Conservation (phyloP, 1,139 yeast genomes). For the Kodamaea fungicola region DNA sequence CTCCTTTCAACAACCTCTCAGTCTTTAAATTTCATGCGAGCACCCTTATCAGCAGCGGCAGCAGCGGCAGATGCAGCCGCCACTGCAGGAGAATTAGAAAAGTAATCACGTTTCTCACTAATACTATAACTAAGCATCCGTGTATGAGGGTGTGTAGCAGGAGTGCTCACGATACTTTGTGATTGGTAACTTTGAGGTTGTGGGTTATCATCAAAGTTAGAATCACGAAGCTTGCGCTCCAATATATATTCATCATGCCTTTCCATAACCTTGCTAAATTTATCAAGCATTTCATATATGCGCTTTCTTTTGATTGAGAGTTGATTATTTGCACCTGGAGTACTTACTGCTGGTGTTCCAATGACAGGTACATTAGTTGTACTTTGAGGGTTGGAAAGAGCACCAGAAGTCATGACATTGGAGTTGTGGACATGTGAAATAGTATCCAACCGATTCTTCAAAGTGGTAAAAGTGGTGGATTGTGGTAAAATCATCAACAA, state of each 20-base stretch:
- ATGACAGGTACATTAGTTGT: conserved; percentile 17
- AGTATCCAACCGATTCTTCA: conserved; percentile 71
- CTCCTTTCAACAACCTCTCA: not conserved
- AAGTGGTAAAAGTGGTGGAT: conserved; percentile 81
- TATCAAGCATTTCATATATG: conserved; percentile 54
- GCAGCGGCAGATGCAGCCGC: conserved; percentile 9
- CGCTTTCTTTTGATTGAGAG: conserved; percentile 42
- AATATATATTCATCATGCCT: conserved; percentile 37
- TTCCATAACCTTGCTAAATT: conserved; percentile 59
- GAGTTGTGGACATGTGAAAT: conserved; percentile 24
- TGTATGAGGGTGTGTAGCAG: conserved; percentile 1
- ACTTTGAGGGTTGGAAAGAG: conserved; percentile 9
- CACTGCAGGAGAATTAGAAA: conserved; percentile 10
- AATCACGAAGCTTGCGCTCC: conserved; percentile 10
- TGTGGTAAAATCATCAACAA: conserved; percentile 93
- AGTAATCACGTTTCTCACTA: conserved; percentile 15
- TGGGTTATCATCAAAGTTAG: conserved; percentile 2
- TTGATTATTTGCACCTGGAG: conserved; percentile 21
- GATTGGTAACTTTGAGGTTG: conserved; percentile 2
- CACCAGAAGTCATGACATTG: conserved; percentile 11
- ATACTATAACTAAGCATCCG: conserved; percentile 11
- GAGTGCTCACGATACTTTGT: conserved; percentile 2
- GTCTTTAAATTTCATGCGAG: not conserved
- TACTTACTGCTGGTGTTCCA: conserved; percentile 6
- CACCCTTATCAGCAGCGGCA: conserved; percentile 5